Base-by-base conservation (phyloP, 1,284 basidiomycete genomes). In the Gymnopus androsaceus region DNA sequence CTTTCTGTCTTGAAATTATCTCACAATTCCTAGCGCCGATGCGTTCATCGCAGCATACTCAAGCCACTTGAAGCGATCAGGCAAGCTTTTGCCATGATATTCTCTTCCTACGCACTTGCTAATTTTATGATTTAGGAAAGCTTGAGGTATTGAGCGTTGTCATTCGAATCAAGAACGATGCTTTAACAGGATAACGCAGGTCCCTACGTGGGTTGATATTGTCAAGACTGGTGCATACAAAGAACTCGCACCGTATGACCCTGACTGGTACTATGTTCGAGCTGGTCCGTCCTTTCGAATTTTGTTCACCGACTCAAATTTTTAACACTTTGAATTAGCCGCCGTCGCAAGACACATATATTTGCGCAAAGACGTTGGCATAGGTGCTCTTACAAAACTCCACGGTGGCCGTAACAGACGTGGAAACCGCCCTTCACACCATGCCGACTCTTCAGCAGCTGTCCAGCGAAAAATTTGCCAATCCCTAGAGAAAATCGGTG, bases 271-370 rank as follows among this genome's bases (percentile, higher is more conserved):
- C 86, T 99, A 99, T 81, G 84, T 97, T 72, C 94, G 96, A 68
- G 92, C 95, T 76, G 95, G 95, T 95, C 70, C 69, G 86, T 70
- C 36, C 23, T 21, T 37, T 55, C 15, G 30, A 42, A 30, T 11
- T 14, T 23, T 8, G 14, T 42, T 11, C 36, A 51, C 47, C 31
- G 37, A 60, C 45, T 7, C 25, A 7, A 54, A 49, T 51, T 42
- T 15, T 38, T 50, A 49, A 49, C 44, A 40, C 44, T 55, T 28
- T 5, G 51, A 28, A n/a, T 27, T 47, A 95, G 96, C 96, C 71
- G 94, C 96, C 62, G 81, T 99, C 65, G 96, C 97, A 75, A 91
- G 97, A 72, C 96, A 99, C 87, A 95, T 99, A 79, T 99, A 99
- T 87, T 90, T 99, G 72, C 94, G 96, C 78, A 98, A 98, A 83